Evolutionary conservation across 768 basidiomycete species (phyloP).

Genomic region (Pilatotrama ljubarskyi): DNA sequence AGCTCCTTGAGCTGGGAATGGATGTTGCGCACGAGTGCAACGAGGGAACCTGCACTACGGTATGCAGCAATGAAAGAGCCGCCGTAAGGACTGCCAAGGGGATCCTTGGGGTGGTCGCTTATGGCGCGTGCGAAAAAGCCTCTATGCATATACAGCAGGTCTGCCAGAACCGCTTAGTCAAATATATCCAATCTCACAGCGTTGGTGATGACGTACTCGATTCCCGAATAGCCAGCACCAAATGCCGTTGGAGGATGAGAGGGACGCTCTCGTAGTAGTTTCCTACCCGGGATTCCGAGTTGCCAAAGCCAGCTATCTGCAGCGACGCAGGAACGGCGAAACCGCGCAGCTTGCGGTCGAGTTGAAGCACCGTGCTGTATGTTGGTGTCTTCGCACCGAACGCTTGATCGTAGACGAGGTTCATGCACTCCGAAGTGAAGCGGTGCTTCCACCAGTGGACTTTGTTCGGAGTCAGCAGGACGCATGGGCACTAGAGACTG

Average conservation of each 20-base stretch:
- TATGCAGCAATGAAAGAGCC: conserved; percentile 71
- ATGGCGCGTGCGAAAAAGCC: conserved; percentile 74
- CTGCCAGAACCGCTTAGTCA: conserved; percentile 32
- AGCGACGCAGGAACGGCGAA: conserved; percentile 66
- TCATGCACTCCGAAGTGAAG: conserved; percentile 63
- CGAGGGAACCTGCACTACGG: conserved; percentile 64
- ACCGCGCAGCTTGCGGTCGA: conserved; percentile 62
- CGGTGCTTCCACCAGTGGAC: conserved; percentile 66
- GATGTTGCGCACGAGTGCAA: conserved; percentile 66
- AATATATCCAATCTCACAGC: neutral
- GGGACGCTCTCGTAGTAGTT: conserved; percentile 45
- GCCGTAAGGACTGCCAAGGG: conserved; percentile 68
- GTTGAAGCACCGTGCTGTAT: conserved; percentile 62
- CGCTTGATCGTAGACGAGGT: conserved; percentile 65
- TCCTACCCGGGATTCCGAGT: conserved; percentile 29
- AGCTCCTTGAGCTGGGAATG: conserved; percentile 66
- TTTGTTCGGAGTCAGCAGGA: conserved; percentile 23
- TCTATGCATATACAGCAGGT: conserved; percentile 73
- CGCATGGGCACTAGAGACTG: conserved; percentile 28
- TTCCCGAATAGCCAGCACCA: conserved; percentile 65
- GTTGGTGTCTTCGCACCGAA: conserved; percentile 64
- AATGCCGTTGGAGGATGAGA: conserved; percentile 67
- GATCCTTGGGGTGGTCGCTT: conserved; percentile 62
- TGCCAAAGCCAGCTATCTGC: conserved; percentile 63
- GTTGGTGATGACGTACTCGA: conserved; percentile 46